Conservation (phyloP, 2,329 filamentous ascomycete genomes). For the Fonsecaea pugnacius region DNA sequence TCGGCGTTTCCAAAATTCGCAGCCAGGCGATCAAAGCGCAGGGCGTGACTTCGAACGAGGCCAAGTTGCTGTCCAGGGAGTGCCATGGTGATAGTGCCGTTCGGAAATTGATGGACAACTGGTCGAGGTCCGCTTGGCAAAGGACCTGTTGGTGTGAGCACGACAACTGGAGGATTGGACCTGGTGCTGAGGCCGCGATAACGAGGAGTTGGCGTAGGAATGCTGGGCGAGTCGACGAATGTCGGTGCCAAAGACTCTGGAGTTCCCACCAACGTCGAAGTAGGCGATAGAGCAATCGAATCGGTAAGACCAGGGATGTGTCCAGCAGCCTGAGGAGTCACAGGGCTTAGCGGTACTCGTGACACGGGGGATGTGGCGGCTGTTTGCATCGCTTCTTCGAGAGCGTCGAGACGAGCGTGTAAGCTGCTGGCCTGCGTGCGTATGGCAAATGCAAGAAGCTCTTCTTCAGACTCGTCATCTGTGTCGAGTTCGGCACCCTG, state of each 20-base stretch:
- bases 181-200: neutral
- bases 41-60: neutral
- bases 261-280: neutral
- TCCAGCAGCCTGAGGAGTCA: neutral
- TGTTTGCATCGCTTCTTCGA: neutral
- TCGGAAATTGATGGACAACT: neutral
- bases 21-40: neutral
- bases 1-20: neutral
- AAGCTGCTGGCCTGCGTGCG: neutral
- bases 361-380: neutral
- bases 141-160: neutral
- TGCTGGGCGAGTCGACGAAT: neutral
- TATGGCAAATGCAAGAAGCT: neutral
- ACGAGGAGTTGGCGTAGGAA: neutral
- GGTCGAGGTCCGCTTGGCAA: neutral
- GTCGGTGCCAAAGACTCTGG: neutral
- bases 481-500: too few relatives aligned
- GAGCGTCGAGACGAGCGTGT: neutral
- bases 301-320: neutral
- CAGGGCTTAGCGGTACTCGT: neutral
- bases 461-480: neutral
- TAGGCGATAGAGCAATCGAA: neutral
- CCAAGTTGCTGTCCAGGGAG: constrained; percentile 4
- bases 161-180: neutral
- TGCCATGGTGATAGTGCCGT: constrained; percentile 2